Conservation (phyloP, 352 stramenopile genomes). For the Phytophthora agathidicida region DNA sequence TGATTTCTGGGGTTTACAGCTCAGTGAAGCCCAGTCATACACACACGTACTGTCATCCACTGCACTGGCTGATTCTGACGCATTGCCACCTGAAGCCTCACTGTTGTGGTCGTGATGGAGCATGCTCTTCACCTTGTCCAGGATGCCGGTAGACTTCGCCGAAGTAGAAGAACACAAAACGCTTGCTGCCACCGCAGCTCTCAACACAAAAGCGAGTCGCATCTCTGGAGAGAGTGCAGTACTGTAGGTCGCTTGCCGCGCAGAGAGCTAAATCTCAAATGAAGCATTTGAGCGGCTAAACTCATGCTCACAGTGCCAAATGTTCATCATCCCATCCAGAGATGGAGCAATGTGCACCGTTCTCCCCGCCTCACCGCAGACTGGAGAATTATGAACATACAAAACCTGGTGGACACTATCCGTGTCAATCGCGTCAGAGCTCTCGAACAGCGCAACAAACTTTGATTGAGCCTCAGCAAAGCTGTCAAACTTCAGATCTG, state of each 20-base stretch:
- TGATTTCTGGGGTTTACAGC: conserved; percentile 29
- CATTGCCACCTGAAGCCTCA: not conserved
- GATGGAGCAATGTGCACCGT: not conserved
- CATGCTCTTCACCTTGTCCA: conserved; percentile 20
- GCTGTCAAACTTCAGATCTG: too few relatives aligned
- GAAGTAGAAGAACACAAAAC: not conserved
- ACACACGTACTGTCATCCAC: conserved; percentile 39
- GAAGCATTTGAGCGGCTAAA: too few relatives aligned
- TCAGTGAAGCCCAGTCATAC: conserved; percentile 29
- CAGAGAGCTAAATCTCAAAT: conserved; percentile 1
- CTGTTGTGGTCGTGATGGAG: conserved; percentile 3
- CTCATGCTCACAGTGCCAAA: too few relatives aligned
- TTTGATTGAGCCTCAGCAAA: too few relatives aligned
- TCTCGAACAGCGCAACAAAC: too few relatives aligned
- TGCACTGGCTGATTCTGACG: conserved; percentile 2
- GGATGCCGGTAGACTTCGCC: conserved; percentile 5
- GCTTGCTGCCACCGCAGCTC: not conserved
- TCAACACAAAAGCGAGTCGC: not conserved
- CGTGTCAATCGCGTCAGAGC: too few relatives aligned
- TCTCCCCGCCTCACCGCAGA: conserved; percentile 3
- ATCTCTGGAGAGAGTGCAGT: not conserved
- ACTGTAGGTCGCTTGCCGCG: not conserved
- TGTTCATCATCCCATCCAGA: conserved; percentile 4
- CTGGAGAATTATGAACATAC: too few relatives aligned
- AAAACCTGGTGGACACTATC: too few relatives aligned